A percentile compares a stretch with the other conserved stretches of the same genome.
phyloP scores from a whole-genome alignment of 129 eudicot species.

The Tanacetum coccineum region DNA sequence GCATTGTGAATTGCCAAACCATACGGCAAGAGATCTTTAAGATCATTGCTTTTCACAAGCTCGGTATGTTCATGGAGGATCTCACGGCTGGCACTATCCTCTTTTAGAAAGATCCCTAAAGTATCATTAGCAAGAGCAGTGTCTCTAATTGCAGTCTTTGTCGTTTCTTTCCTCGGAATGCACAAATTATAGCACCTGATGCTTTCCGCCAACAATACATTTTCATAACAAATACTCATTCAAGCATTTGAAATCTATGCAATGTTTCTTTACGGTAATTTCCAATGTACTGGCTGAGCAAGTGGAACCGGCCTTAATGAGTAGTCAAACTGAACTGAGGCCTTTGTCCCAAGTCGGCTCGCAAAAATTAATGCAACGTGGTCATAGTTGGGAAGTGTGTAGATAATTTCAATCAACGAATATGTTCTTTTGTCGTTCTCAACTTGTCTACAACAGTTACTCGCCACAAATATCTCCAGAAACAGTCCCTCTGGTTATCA shows the following conservation, averaged over 20 bases:
- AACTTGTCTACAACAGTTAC: slow-evolving; percentile 87
- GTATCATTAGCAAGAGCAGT: slow-evolving; percentile 84
- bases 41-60: slow-evolving; percentile 82
- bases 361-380: slow-evolving; percentile 77
- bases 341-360: slow-evolving; percentile 66
- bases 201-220: slow-evolving; percentile 79
- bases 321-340: slow-evolving; percentile 78
- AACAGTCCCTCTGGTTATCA: slow-evolving; percentile 97
- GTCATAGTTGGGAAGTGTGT: slow-evolving; percentile 89
- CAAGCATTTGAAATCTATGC: slow-evolving; percentile 93
- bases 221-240: slow-evolving; percentile 86
- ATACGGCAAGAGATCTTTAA: slow-evolving; percentile 81
- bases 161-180: slow-evolving; percentile 94
- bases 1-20: slow-evolving; percentile 95
- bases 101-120: slow-evolving; percentile 63
- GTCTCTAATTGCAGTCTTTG: slow-evolving; percentile 90
- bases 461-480: slow-evolving; percentile 87
- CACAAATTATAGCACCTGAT: slow-evolving; percentile 86
- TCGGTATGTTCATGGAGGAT: slow-evolving; percentile 70
- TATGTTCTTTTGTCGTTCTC: slow-evolving; percentile 93
- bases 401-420: slow-evolving; percentile 90
- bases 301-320: slow-evolving; percentile 92
- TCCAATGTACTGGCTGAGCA: slow-evolving; percentile 95
- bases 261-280: slow-evolving; percentile 81
- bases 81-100: slow-evolving; percentile 86